These are phyloP conservation scores for Asparagopsis taxiformis DNA, from an alignment of 31 red algal species.

Conservation along the genomic window DNA sequence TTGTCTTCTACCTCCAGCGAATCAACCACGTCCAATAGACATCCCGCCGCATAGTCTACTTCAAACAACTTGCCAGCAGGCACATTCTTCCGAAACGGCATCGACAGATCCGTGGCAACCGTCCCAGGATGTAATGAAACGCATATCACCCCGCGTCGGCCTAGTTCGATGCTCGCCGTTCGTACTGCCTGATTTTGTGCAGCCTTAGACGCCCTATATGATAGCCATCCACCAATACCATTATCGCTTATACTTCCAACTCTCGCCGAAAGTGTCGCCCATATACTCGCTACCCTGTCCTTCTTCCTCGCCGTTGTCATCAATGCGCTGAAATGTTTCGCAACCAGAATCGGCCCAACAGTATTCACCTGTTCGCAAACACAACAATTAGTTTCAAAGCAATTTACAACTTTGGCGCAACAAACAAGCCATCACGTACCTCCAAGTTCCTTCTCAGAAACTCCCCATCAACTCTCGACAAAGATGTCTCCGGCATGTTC, in stretches of 20 bases:
- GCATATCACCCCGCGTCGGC: constrained; percentile 56
- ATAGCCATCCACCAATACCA: constrained; percentile 80
- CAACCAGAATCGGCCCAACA: constrained; percentile 77
- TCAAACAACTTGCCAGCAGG: constrained; percentile 46
- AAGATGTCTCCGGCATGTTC: constrained; percentile 77
- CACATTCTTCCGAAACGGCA: constrained; percentile 79
- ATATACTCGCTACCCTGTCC: constrained; percentile 51
- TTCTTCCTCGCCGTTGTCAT: constrained; percentile 70
- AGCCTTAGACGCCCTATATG: constrained; percentile 77
- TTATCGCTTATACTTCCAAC: constrained; percentile 81
- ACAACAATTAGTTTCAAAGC: background rate
- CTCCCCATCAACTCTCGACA: constrained; percentile 38
- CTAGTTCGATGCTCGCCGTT: constrained; percentile 72
- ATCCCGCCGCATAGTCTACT: constrained; percentile 59
- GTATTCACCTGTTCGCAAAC: constrained; percentile 49
- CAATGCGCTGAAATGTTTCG: constrained; percentile 75
- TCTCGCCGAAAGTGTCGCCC: constrained; percentile 67
- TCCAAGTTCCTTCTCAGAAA: constrained; percentile 40
- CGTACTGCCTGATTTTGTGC: constrained; percentile 78
- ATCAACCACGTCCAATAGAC: constrained; percentile 82
- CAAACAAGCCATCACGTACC: background rate
- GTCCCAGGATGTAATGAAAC: constrained; percentile 83
- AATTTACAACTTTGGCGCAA: constrained; percentile 4
- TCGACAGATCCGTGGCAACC: constrained; percentile 69
- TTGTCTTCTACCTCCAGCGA: constrained; percentile 55